Percentiles rank a stretch among this genome's conserved stretches.
Conservation (phyloP, 2,329 filamentous ascomycete species). For the Phaeosphaeria sp. region DNA sequence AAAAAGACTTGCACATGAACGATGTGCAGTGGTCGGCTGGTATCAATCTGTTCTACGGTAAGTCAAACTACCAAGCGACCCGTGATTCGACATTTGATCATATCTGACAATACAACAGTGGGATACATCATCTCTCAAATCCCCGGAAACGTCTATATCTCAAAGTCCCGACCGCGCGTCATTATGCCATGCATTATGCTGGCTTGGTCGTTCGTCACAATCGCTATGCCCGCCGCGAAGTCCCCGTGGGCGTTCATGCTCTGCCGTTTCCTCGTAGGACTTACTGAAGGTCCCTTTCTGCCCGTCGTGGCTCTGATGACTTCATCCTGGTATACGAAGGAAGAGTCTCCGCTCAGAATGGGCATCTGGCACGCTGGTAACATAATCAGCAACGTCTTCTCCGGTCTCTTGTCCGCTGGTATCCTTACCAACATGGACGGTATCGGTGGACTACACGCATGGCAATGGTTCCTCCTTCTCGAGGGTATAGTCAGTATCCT, state of each 20-base stretch:
- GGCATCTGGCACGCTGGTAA: constrained; percentile 57
- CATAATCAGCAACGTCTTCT: constrained; percentile 55
- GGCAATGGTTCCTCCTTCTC: constrained; percentile 59
- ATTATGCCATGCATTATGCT: constrained; percentile 51
- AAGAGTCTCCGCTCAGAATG: constrained; percentile 54
- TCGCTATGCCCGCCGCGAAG: constrained; percentile 52
- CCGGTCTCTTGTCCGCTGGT: constrained; percentile 54
- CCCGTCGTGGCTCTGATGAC: constrained; percentile 47
- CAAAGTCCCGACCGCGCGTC: constrained; percentile 44
- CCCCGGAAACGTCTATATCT: constrained; percentile 56
- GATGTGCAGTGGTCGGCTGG: constrained; percentile 48
- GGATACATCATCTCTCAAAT: constrained; percentile 56
- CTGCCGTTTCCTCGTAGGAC: constrained; percentile 48
- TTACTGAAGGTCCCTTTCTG: constrained; percentile 50
- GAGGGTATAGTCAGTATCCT: constrained; percentile 53
- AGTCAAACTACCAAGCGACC: neutral
- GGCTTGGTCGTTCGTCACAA: constrained; percentile 51
- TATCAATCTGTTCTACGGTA: constrained; percentile 53
- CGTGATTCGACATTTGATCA: neutral
- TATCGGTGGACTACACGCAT: constrained; percentile 40
- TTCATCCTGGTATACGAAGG: constrained; percentile 58
- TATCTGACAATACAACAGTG: constrained; percentile 17
- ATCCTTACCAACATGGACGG: constrained; percentile 55
- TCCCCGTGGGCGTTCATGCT: constrained; percentile 41
- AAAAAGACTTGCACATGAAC: constrained; percentile 44